Evolutionary conservation across 2,329 filamentous ascomycete genomes (phyloP).

Genomic region (Corynespora cassiicola): DNA sequence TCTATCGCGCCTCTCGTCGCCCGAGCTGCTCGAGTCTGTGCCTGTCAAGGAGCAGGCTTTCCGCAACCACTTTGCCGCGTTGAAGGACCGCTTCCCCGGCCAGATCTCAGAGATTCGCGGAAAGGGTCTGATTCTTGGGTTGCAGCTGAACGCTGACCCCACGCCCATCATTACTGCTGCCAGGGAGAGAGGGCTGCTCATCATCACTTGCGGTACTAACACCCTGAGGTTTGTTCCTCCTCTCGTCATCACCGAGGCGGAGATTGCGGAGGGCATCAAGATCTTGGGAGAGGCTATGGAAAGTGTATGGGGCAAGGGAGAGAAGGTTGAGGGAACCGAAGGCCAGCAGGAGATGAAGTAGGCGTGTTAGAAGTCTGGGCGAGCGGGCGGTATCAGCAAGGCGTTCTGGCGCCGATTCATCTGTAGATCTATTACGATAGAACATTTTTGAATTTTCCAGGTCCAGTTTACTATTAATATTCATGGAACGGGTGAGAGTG

Average conservation of each 20-base stretch:
- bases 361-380: background rate
- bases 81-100: slow-evolving; percentile 69
- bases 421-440: no score
- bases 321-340: slow-evolving; percentile 35
- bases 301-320: slow-evolving; percentile 56
- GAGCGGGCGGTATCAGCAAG: slow-evolving; percentile 18
- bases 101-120: slow-evolving; percentile 82
- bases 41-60: slow-evolving; percentile 70
- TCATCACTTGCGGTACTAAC: slow-evolving; percentile 93
- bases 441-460: no score
- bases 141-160: slow-evolving; percentile 80
- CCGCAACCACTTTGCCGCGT: slow-evolving; percentile 61
- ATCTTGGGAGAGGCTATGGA: slow-evolving; percentile 75
- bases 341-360: slow-evolving; percentile 44
- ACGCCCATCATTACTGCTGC: slow-evolving; percentile 81
- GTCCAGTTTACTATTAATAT: no score
- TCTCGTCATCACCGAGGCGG: slow-evolving; percentile 77
- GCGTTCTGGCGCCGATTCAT: no score
- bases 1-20: slow-evolving; percentile 75
- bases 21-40: slow-evolving; percentile 73
- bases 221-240: slow-evolving; percentile 92
- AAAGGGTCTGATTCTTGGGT: slow-evolving; percentile 81
- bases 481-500: no score
- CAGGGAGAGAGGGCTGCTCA: slow-evolving; percentile 81
- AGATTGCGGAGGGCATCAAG: slow-evolving; percentile 78